Evolutionary conservation across 192 early-diverging fungal genomes (phyloP).

Genomic region (Spizellomyces sp.): DNA sequence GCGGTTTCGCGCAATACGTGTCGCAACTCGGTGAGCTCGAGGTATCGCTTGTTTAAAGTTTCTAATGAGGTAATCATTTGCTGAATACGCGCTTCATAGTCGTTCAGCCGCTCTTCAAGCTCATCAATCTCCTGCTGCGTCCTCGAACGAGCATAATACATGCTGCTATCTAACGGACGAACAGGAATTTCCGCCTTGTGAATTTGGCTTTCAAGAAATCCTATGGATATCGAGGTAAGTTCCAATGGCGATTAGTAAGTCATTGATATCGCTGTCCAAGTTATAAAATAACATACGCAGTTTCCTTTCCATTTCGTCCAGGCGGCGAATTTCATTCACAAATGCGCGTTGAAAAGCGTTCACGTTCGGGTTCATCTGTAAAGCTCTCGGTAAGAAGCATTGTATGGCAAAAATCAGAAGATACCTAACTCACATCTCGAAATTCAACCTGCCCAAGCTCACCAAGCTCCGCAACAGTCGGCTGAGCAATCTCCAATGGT

Average conservation of each 20-base stretch:
- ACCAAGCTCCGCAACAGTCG: constrained; percentile 90
- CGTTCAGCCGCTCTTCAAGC: constrained; percentile 76
- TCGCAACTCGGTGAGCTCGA: constrained; percentile 87
- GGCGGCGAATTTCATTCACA: constrained; percentile 90
- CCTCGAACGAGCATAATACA: constrained; percentile 62
- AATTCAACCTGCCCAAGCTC: constrained; percentile 95
- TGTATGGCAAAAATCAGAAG: background rate
- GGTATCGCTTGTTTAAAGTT: constrained; percentile 80
- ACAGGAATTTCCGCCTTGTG: constrained; percentile 73
- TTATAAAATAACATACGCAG: constrained; percentile 63
- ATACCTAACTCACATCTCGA: constrained; percentile 72
- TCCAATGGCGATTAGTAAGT: constrained; percentile 4
- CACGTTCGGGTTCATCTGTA: constrained; percentile 85
- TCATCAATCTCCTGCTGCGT: constrained; percentile 93
- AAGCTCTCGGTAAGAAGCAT: constrained; percentile 4
- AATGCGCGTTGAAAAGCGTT: constrained; percentile 97
- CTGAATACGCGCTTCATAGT: constrained; percentile 79
- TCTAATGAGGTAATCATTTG: constrained; percentile 89
- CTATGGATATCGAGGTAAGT: constrained; percentile 38
- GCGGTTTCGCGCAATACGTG: constrained; percentile 88
- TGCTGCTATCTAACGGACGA: constrained; percentile 48
- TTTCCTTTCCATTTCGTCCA: constrained; percentile 97
- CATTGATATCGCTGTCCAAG: background rate
- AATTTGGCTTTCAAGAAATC: constrained; percentile 81
- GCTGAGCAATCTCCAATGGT: constrained; percentile 89